These are phyloP conservation scores for Pythium utonaiense DNA, from an alignment of 352 stramenopile genomes.

Conservation along the genomic window DNA sequence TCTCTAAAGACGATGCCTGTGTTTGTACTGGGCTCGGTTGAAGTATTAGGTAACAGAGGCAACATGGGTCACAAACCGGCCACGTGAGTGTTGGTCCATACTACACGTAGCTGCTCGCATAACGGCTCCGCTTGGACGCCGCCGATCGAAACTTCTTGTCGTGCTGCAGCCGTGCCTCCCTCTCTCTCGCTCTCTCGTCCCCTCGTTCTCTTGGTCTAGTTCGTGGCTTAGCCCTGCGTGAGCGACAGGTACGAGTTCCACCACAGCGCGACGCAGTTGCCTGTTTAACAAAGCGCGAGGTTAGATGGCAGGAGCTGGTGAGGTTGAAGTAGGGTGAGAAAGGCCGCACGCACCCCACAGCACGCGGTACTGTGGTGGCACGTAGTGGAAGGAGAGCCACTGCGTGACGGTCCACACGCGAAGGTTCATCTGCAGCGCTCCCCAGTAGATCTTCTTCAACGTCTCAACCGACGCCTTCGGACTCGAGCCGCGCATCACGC, in stretches of 20 bases:
- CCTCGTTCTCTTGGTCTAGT: neutral
- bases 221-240: conserved; percentile 34
- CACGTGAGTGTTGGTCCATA: conserved; percentile 21
- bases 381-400: conserved; percentile 73
- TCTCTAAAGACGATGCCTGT: neutral
- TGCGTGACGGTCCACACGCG: conserved; percentile 67
- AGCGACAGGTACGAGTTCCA: conserved; percentile 82
- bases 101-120: neutral
- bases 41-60: conserved; percentile 5
- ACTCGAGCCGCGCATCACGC: conserved; percentile 51
- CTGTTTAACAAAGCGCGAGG: conserved; percentile 18
- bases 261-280: conserved; percentile 67
- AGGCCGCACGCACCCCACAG: conserved; percentile 52
- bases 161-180: neutral
- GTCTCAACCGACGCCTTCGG: conserved; percentile 42
- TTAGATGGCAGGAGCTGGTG: neutral
- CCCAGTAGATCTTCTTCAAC: conserved; percentile 41
- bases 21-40: neutral
- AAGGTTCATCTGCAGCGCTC: conserved; percentile 67
- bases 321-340: neutral
- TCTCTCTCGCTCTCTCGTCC: neutral
- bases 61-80: conserved; percentile 7
- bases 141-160: conserved; percentile 19
- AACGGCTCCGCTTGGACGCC: neutral
- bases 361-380: conserved; percentile 65